Conservation (phyloP, 257 asterid genomes). For the Salvia hispanica region DNA sequence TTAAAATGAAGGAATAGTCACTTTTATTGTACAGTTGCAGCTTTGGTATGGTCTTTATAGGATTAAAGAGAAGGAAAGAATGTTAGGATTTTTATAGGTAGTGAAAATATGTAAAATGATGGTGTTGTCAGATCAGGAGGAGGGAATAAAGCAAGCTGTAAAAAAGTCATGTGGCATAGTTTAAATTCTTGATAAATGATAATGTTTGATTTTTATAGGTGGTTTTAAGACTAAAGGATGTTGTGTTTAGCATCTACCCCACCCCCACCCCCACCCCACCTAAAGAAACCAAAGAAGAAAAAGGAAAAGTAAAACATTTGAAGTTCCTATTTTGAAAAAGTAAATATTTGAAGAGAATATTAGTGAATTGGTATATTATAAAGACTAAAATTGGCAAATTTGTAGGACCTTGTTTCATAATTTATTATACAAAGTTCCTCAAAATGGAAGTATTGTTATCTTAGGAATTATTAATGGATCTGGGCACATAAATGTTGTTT, state of each 20-base stretch:
- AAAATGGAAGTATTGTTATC: not conserved
- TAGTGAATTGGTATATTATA: not conserved
- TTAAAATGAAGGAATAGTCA: constrained; percentile 44
- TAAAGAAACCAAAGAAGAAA: not conserved
- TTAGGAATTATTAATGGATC: not conserved
- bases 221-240: constrained; percentile 28
- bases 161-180: constrained; percentile 21
- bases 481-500: not conserved
- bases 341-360: not conserved
- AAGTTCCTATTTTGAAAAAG: not conserved
- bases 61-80: constrained; percentile 30
- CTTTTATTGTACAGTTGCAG: constrained; percentile 50
- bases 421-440: not conserved
- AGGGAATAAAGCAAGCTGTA: constrained; percentile 45
- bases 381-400: not conserved
- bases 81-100: constrained; percentile 14
- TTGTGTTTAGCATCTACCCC: constrained; percentile 12
- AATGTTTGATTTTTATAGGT: constrained; percentile 15
- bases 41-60: constrained; percentile 46
- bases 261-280: not conserved
- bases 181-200: constrained; percentile 26
- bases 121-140: constrained; percentile 24
- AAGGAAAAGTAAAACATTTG: not conserved
- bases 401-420: not conserved
- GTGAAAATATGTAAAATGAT: constrained; percentile 33